A percentile compares a stretch with the other conserved stretches of the same genome.
Conservation (phyloP, 2,329 filamentous ascomycete species). For the Pestalotiopsis sp. region DNA sequence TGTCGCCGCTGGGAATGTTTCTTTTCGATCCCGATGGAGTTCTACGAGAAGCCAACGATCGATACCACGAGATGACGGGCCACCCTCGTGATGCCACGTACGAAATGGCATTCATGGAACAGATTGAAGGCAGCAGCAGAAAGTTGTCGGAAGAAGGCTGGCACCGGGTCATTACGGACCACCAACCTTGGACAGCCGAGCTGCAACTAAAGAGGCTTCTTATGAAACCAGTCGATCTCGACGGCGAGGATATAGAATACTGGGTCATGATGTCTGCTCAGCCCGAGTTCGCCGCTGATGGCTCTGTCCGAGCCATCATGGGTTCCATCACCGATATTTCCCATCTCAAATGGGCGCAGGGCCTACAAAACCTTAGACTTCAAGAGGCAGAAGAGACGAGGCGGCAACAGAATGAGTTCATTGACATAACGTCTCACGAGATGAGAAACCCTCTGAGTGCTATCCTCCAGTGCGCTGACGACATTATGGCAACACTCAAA, state of each 20-base stretch:
- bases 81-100: conserved; percentile 35
- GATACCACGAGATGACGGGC: conserved; percentile 48
- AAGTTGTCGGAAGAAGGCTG: conserved; percentile 36
- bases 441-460: conserved; percentile 56
- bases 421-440: conserved; percentile 52
- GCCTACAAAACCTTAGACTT: conserved; percentile 34
- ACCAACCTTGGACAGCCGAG: conserved; percentile 38
- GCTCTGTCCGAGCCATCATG: conserved; percentile 36
- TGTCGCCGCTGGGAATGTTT: conserved; percentile 39
- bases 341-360: conserved; percentile 42
- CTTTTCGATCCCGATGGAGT: conserved; percentile 39
- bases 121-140: conserved; percentile 36
- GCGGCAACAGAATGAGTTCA: conserved; percentile 56
- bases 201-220: conserved; percentile 38
- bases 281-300: conserved; percentile 32
- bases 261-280: conserved; percentile 42
- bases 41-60: conserved; percentile 44
- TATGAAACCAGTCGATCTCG: conserved; percentile 30
- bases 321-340: conserved; percentile 44
- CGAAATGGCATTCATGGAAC: conserved; percentile 42
- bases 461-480: conserved; percentile 58
- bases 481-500: conserved; percentile 38
- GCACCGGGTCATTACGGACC: conserved; percentile 33
- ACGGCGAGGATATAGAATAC: conserved; percentile 40
- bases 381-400: conserved; percentile 37